Evolutionary conservation across 306 rosid genomes (phyloP).

Genomic region (Macrotyloma uniflorum): DNA sequence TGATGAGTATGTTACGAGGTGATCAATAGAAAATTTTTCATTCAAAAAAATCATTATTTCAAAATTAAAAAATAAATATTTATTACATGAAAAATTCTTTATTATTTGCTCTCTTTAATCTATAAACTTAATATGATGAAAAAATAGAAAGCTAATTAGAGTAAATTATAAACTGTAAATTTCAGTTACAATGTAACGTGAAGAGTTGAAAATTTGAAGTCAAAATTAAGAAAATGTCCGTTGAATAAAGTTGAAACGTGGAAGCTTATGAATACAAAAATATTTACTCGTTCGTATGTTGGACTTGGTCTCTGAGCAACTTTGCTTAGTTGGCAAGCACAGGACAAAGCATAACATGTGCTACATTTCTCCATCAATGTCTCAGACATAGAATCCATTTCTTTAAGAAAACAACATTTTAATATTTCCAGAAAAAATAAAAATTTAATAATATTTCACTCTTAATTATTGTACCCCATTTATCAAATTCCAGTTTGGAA

Average conservation of each 20-base stretch:
- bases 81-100: too few species aligned
- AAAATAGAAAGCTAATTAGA: too few species aligned
- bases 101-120: too few species aligned
- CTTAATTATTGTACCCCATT: background rate
- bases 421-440: background rate
- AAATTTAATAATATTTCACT: slow-evolving; percentile 1
- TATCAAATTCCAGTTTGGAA: slow-evolving; percentile 18
- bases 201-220: background rate
- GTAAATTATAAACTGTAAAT: background rate
- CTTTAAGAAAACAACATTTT: background rate
- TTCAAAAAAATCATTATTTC: too few species aligned
- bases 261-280: slow-evolving; percentile 27
- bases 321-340: slow-evolving; percentile 28
- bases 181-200: background rate
- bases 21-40: too few species aligned
- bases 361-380: background rate
- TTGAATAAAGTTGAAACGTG: slow-evolving; percentile 6
- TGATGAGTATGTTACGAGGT: too few species aligned
- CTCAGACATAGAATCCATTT: background rate
- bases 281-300: slow-evolving; percentile 10
- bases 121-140: too few species aligned
- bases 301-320: slow-evolving; percentile 25
- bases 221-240: too few species aligned
- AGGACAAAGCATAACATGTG: slow-evolving; percentile 34
- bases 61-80: too few species aligned